Base-by-base conservation (phyloP, 108 stramenopile species). In the Cyclotella kingstonii region DNA sequence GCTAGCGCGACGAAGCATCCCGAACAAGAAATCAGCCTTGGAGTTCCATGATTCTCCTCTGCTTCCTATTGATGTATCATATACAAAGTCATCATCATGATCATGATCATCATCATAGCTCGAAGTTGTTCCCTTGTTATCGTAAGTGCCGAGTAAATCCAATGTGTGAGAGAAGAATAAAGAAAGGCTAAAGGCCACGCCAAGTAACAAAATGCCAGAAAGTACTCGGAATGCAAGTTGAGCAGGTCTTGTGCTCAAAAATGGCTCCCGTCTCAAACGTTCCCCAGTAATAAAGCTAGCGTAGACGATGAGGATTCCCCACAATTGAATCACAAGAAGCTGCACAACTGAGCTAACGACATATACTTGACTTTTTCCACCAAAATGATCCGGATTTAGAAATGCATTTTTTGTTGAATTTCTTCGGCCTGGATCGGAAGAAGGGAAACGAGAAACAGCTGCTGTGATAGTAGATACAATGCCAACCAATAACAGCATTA, bases 231-330 rank as follows among this genome's bases (percentile, higher is more conserved):
- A 86, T 4, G 87, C 73, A 15, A 91, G 80, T 62, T 91, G 90
- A n/a, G 85, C 84, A 18, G 86, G 85, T 21, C 90, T 55, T 14
- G 90, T 91, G 43, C 76, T 77, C n/a, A 91, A 70, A 56, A 91
- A 91, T 3, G 83, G 84, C 60, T 91, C 84, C 34, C 64, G 57
- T 23, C 64, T 73, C 42, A 91, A 70, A 1, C 64, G 61, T 60
- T 59, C 49, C 15, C 82, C 85, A n/a, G 90, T 81, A 17, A 65
- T 60, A 27, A 84, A 68, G 26, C 77, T 68, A n/a, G 75, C 68
- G 23, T 62, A 58, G 4, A 77, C 44, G 29, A 88, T 86, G 42
- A 74, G 45, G 28, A 75, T 45, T 12, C 77, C 67, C 87, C 87
- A 86, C 15, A 78, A 31, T 21, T 76, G 54, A 9, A 86, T 48